Conservation (phyloP, 768 basidiomycete species). For the Kwoniella pini region DNA sequence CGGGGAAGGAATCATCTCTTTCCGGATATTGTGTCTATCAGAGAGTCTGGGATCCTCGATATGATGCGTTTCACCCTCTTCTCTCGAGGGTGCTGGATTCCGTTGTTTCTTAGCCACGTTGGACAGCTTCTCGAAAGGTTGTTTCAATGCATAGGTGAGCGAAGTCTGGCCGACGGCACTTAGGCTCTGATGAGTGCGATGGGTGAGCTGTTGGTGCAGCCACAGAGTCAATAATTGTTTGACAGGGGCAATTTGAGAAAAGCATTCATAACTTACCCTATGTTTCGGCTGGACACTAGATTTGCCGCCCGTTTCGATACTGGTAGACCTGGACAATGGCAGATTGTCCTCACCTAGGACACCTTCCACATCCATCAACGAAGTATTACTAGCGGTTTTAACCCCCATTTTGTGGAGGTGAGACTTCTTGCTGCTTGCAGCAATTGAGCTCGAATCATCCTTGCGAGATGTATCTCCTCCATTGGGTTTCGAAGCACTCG, state of each 20-base stretch:
- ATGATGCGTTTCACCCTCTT: slow-evolving; percentile 9
- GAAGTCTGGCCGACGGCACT: slow-evolving; percentile 18
- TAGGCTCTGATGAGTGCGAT: slow-evolving; percentile 34
- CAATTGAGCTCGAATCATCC: slow-evolving; percentile 18
- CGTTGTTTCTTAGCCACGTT: slow-evolving; percentile 30
- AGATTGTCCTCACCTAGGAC: slow-evolving; percentile 9
- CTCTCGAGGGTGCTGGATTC: background rate
- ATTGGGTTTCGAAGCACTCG: background rate
- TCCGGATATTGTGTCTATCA: background rate
- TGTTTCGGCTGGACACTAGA: background rate
- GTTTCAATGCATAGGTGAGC: slow-evolving; percentile 29
- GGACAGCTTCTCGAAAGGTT: slow-evolving; percentile 34
- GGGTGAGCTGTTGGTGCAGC: no score
- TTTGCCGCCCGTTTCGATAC: slow-evolving; percentile 14
- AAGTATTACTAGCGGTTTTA: slow-evolving; percentile 19
- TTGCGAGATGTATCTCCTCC: background rate
- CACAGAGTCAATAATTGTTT: no score
- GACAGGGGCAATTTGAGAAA: no score
- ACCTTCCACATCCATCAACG: slow-evolving; percentile 21
- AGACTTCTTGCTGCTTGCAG: slow-evolving; percentile 15
- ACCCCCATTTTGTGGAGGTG: background rate
- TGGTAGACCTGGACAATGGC: slow-evolving; percentile 20
- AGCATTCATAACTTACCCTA: slow-evolving; percentile 11
- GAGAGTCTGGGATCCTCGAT: background rate
- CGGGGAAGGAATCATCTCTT: background rate